Evolutionary conservation across 2,329 filamentous ascomycete species (phyloP).

Genomic region (Coniella vitis): DNA sequence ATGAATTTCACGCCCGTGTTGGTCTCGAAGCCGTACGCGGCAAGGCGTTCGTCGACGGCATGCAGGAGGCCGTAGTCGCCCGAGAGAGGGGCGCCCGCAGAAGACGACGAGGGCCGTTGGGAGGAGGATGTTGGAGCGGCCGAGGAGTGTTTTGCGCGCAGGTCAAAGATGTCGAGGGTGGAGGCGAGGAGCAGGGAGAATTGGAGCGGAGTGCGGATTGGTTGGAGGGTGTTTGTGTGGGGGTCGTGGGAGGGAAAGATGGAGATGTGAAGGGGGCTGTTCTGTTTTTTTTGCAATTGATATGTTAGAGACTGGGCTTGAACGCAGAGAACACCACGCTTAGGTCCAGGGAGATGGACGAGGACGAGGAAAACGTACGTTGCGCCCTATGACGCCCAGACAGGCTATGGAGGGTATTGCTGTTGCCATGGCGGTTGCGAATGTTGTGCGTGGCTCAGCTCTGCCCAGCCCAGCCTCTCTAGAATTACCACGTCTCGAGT

Average conservation of each 20-base stretch:
- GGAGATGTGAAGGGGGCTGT: slow-evolving; percentile 91
- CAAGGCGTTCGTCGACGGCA: slow-evolving; percentile 85
- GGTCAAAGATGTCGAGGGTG: slow-evolving; percentile 89
- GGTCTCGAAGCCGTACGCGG: slow-evolving; percentile 92
- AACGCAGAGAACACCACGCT: no score
- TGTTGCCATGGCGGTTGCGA: slow-evolving; percentile 44
- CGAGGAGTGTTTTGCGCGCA: slow-evolving; percentile 58
- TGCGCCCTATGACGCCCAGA: slow-evolving; percentile 87
- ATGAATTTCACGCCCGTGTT: slow-evolving; percentile 92
- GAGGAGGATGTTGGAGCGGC: neutral
- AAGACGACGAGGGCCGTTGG: slow-evolving; percentile 38
- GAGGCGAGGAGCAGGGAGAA: slow-evolving; percentile 88
- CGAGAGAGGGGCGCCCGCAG: slow-evolving; percentile 41
- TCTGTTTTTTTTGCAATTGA: no score
- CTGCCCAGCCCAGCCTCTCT: no score
- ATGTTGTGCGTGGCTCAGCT: neutral
- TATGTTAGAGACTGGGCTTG: no score
- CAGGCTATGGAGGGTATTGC: slow-evolving; percentile 79
- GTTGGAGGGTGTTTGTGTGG: slow-evolving; percentile 39
- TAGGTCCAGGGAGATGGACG: neutral
- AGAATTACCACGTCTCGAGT: no score
- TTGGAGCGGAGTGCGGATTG: slow-evolving; percentile 69
- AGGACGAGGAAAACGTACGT: slow-evolving; percentile 50
- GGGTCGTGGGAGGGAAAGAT: slow-evolving; percentile 73
- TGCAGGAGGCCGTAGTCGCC: slow-evolving; percentile 90